Evolutionary conservation across 1,139 yeast genomes (phyloP), one percentile per base, ranked within the genome.

Genomic region (Geotrichum reessii): DNA sequence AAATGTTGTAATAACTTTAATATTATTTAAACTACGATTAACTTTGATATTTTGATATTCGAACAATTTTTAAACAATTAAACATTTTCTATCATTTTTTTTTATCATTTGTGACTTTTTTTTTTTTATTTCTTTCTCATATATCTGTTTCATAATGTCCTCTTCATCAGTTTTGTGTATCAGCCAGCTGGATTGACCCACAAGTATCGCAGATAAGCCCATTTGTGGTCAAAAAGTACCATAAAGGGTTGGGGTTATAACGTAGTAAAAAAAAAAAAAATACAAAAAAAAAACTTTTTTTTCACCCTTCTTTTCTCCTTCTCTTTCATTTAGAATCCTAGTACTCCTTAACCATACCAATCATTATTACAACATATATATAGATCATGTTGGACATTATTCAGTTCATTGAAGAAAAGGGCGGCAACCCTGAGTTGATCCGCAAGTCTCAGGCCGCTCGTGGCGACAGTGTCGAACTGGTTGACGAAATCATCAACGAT

Each of bases 391-490:
- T 93, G 76, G 98, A 92, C 74, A 89, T 93, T 65, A 81, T 86
- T 69, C 87, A 88, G 71, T 93, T 93, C 73, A 84, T 93, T 67
- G 96, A 85, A 67, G 99, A 93, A 73, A 91, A 90, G 76, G 99
- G 99, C 62, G 99, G 98, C 65, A 83, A 91, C 74, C 97, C 99
- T 50, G 95, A 91, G 66, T 78, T 79, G 63, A 90, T 93, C 71
- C 87, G 87, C 73, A 84, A 78, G 68, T 91, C 98, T 46, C 99
- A 93, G 76, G 83, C 79, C 74, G 96, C 95, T 65, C 89, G 99
- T 79, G 96, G 96, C 62, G 98, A 84, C 67, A 78, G 95, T 40
- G 98, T 91, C 57, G 99, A 93, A 75, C 72, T 93, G 59, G 98
- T 93, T 53, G 99, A 93, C 72, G 97, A 93, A 76, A 91, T 93